Conservation (phyloP, 345 rosid genomes). For the Clausena lansium region DNA sequence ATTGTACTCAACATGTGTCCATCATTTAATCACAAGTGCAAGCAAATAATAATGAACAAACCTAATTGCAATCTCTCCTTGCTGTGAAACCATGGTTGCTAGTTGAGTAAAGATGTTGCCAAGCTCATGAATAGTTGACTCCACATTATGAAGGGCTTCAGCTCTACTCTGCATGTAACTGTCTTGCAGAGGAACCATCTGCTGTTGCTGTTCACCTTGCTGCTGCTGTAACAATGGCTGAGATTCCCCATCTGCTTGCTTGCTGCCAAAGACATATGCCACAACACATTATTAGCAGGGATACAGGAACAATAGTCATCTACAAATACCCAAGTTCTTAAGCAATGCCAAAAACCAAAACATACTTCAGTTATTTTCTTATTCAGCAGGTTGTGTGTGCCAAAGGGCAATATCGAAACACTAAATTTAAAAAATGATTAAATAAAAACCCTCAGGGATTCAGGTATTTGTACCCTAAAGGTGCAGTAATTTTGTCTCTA, state of each 20-base stretch:
- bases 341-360: not conserved
- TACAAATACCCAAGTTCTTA: not conserved
- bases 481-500: not conserved
- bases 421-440: not conserved
- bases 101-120: slow-evolving; percentile 73
- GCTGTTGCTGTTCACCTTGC: slow-evolving; percentile 58
- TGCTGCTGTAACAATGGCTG: slow-evolving; percentile 52
- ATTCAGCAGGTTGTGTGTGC: not conserved
- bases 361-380: not conserved
- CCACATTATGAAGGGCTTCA: slow-evolving; percentile 76
- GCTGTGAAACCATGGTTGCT: slow-evolving; percentile 86
- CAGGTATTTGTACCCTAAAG: not conserved
- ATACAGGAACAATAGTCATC: not conserved
- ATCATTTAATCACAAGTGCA: not conserved
- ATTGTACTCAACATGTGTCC: not conserved
- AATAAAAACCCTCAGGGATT: not conserved
- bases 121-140: slow-evolving; percentile 84
- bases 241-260: slow-evolving; percentile 51
- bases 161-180: slow-evolving; percentile 84
- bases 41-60: slow-evolving; percentile 15
- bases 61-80: slow-evolving; percentile 92
- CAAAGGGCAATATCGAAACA: not conserved
- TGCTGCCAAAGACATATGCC: slow-evolving; percentile 33
- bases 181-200: slow-evolving; percentile 72
- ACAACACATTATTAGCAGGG: not conserved